phyloP scores from a whole-genome alignment of 139 green algal species.

The Tetradesmus lagerheimii region DNA sequence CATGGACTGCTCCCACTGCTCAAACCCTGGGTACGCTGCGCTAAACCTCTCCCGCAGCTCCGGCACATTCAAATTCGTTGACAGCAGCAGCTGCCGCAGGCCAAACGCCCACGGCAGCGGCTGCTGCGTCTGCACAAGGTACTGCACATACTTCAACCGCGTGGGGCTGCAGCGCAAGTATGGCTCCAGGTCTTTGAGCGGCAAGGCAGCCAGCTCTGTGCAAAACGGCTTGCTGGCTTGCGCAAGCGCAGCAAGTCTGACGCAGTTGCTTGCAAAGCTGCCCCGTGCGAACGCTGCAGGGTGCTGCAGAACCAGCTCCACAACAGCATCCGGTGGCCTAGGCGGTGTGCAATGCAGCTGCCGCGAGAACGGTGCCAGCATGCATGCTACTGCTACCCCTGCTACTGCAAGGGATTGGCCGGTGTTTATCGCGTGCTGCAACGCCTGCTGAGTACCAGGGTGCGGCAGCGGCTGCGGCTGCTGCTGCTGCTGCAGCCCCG shows the following conservation, averaged over 20 bases:
- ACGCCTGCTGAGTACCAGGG: neutral
- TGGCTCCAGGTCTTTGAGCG: neutral
- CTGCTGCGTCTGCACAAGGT: slow-evolving; percentile 27
- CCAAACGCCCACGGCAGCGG: slow-evolving; percentile 1
- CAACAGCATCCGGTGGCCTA: neutral
- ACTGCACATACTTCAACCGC: slow-evolving; percentile 14
- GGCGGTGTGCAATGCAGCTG: slow-evolving; percentile 14
- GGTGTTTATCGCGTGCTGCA: slow-evolving; percentile 1
- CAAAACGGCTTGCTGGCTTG: neutral
- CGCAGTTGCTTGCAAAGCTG: neutral
- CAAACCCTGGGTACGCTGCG: neutral
- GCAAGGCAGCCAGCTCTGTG: neutral
- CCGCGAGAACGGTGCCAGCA: neutral
- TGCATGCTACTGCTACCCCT: slow-evolving; percentile 1
- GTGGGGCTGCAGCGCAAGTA: neutral
- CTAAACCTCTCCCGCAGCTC: neutral
- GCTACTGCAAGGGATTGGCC: neutral
- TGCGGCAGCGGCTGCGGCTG: neutral
- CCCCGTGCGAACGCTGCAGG: neutral
- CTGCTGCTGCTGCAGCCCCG: slow-evolving; percentile 9
- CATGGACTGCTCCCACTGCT: slow-evolving; percentile 26
- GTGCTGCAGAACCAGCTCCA: slow-evolving; percentile 16
- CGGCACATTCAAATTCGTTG: neutral
- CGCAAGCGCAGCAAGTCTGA: neutral
- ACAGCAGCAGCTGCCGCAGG: neutral